Evolutionary conservation across 768 basidiomycete species (phyloP), one percentile per base, ranked within the genome.

Genomic region (Phlebiopsis flavidoalba): DNA sequence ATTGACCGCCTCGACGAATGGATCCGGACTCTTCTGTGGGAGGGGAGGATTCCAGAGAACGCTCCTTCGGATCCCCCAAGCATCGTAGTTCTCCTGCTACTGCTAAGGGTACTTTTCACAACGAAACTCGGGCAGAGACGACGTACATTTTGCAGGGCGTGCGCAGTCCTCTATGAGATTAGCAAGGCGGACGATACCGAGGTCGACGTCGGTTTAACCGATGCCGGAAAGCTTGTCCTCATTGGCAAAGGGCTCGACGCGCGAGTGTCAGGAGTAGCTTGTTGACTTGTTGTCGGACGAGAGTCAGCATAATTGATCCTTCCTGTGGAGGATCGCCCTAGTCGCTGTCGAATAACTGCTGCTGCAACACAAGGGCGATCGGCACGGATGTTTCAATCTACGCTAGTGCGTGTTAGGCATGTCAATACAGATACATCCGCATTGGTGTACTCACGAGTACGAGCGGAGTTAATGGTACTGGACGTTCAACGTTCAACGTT

Each of bases 111-210:
- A 77, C 94, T 19, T 86, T n/a, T 96, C 64, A 72, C 72, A 17
- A 75, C 78, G 10, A 71, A 78, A 2, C 72, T 74, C 0, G 89
- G 89, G 2, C 76, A 81, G 56, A n/a, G n/a, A n/a, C n/a, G n/a
- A 78, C 82, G 59, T 82, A 86, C 65, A 83, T 98, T 57, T 74
- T 99, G 49, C 97, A 99, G 70, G 97, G 95, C 2, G 97, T 99
- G 12, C 79, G 92, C 64, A 92, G 78, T 65, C 80, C n/a, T 98
- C 72, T 99, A 95, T 70, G 96, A 99, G 66, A 81, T 95, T 14
- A 69, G 72, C 0, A 73, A 78, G 53, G 75, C 86, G 45, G 76
- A 76, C 36, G 66, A 61, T 40, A 66, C 60, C 0, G 60, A 63
- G 57, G 67, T 67, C n/a, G 73, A 69, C 46, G 57, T 84, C 24